Percentiles rank a stretch among this genome's conserved stretches.
phyloP scores from a whole-genome alignment of 371 early-diverging fungal species.

The Zancudomyces culisetae region DNA sequence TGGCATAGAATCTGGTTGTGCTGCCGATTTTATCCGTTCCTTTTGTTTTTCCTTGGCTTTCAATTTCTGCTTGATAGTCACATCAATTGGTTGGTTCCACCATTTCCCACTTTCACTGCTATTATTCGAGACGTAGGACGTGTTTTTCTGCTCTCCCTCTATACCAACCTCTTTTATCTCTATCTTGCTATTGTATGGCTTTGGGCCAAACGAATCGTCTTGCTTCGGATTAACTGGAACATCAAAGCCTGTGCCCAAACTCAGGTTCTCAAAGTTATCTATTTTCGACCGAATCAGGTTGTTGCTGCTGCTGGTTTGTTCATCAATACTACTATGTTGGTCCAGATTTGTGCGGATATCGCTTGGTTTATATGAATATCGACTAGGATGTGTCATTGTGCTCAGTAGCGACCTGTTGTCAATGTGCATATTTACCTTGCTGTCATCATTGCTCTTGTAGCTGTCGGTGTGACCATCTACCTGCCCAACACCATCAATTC shows the following conservation, averaged over 20 bases:
- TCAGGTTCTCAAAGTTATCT: not conserved
- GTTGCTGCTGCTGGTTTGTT: not conserved
- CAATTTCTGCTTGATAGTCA: not conserved
- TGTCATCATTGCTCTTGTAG: not conserved
- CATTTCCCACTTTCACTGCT: not conserved
- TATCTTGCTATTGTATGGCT: not conserved
- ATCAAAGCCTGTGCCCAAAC: not conserved
- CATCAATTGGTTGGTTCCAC: constrained; percentile 3
- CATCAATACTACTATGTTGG: not conserved
- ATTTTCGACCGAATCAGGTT: not conserved
- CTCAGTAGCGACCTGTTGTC: not conserved
- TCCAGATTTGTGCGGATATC: not conserved
- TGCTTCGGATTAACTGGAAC: not conserved
- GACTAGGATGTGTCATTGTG: not conserved
- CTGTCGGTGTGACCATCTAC: not conserved
- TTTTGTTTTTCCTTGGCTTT: constrained; percentile 1
- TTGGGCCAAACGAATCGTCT: not conserved
- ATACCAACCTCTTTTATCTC: not conserved
- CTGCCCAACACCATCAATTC: not conserved
- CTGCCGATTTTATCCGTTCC: not conserved
- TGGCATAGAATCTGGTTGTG: not conserved
- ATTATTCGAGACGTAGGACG: not conserved
- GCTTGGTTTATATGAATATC: not conserved
- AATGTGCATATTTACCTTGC: too few relatives aligned
- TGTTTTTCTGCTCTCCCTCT: too few relatives aligned